A percentile compares a stretch with the other conserved stretches of the same genome.
These are phyloP conservation scores for Fusarium tupiense DNA, from an alignment of 2,329 filamentous ascomycete species.

Conservation along the genomic window DNA sequence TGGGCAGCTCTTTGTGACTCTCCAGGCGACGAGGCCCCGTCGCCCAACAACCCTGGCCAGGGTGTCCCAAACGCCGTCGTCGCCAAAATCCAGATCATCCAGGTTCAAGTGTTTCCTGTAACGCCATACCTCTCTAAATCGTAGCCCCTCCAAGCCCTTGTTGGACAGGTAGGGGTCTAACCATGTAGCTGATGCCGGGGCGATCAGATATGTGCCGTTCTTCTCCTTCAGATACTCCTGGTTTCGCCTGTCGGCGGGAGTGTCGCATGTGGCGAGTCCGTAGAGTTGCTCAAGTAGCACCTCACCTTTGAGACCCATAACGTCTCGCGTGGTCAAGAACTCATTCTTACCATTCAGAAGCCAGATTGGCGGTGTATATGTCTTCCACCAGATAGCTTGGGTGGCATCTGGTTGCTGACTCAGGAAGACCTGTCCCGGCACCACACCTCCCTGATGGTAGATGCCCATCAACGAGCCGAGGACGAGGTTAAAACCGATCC, in stretches of 20 bases:
- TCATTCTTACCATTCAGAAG: slow-evolving; percentile 80
- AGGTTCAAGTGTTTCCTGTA: slow-evolving; percentile 76
- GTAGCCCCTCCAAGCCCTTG: slow-evolving; percentile 67
- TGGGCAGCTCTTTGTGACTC: slow-evolving; percentile 69
- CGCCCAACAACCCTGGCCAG: slow-evolving; percentile 73
- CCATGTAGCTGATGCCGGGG: slow-evolving; percentile 76
- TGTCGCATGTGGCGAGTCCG: slow-evolving; percentile 70
- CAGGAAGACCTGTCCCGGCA: slow-evolving; percentile 80
- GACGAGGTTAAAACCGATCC: slow-evolving; percentile 75
- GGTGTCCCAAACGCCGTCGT: slow-evolving; percentile 79
- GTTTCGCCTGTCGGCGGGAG: slow-evolving; percentile 63
- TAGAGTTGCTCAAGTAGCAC: slow-evolving; percentile 68
- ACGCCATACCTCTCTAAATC: slow-evolving; percentile 76
- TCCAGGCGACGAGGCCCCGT: slow-evolving; percentile 70
- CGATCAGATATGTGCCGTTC: slow-evolving; percentile 75
- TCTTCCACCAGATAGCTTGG: slow-evolving; percentile 85
- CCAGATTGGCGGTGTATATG: slow-evolving; percentile 84
- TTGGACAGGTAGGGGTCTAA: slow-evolving; percentile 71
- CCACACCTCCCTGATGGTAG: slow-evolving; percentile 82
- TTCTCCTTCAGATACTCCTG: slow-evolving; percentile 68
- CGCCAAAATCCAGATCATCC: slow-evolving; percentile 82
- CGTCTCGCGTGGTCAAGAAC: slow-evolving; percentile 74
- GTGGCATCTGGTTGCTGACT: slow-evolving; percentile 75
- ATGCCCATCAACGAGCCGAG: slow-evolving; percentile 80
- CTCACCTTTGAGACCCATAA: slow-evolving; percentile 76